phyloP scores from a whole-genome alignment of 2,329 filamentous ascomycete species.

The Incumbomyces lentus region DNA sequence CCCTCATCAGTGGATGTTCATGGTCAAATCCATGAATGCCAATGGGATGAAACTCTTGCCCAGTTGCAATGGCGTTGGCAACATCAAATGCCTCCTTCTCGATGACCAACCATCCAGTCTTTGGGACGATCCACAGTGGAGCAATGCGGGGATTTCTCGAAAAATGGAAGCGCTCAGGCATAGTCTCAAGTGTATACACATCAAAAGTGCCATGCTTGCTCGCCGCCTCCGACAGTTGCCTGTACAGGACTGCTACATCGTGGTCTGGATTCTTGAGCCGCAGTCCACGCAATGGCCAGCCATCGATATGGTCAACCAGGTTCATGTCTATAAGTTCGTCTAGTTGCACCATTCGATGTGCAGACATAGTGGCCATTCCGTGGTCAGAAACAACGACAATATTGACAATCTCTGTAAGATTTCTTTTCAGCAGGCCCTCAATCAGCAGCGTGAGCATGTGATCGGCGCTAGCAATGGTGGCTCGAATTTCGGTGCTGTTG shows the following conservation, averaged over 20 bases:
- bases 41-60: conserved; percentile 62
- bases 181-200: conserved; percentile 74
- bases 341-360: conserved; percentile 69
- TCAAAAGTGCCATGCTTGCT: conserved; percentile 54
- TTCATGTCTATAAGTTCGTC: conserved; percentile 75
- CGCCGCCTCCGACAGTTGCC: conserved; percentile 41
- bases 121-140: conserved; percentile 86
- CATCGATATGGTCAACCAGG: conserved; percentile 74
- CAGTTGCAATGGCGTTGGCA: conserved; percentile 52
- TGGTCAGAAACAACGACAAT: conserved; percentile 95
- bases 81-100: conserved; percentile 69
- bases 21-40: conserved; percentile 94
- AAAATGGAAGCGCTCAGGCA: conserved; percentile 92
- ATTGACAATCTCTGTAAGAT: conserved; percentile 83
- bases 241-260: conserved; percentile 59
- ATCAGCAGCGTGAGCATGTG: conserved; percentile 70
- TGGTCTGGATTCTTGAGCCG: conserved; percentile 59
- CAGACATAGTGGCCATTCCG: conserved; percentile 91
- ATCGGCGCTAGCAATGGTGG: conserved; percentile 71
- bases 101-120: conserved; percentile 86
- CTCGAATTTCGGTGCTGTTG: conserved; percentile 82
- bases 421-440: conserved; percentile 63
- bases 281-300: conserved; percentile 87
- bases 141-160: conserved; percentile 79
- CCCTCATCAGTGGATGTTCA: conserved; percentile 87